Conservation (phyloP, 2,329 filamentous ascomycete species). For the Ilyonectria sp. region DNA sequence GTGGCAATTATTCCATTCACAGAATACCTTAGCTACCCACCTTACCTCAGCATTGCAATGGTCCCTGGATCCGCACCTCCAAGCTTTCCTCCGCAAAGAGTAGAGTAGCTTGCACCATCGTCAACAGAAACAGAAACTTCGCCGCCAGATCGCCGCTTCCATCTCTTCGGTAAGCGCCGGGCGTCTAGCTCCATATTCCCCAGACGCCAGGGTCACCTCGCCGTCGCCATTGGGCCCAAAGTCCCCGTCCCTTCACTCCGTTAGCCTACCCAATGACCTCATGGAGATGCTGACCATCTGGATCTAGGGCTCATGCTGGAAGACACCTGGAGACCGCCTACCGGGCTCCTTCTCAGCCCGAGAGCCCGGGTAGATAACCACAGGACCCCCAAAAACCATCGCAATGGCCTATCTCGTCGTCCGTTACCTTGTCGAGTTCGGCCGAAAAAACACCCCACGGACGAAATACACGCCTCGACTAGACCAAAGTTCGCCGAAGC, state of each 20-base stretch:
- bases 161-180: conserved; percentile 15
- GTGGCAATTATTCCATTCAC: not conserved
- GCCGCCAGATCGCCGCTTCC: conserved; percentile 13
- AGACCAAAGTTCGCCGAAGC: conserved; percentile 27
- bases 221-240: conserved; percentile 37
- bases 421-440: not conserved
- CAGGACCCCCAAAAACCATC: not conserved
- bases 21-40: not conserved
- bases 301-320: not conserved
- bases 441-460: conserved; percentile 21
- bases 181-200: conserved; percentile 35
- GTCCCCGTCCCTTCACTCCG: conserved; percentile 24
- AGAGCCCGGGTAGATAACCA: not conserved
- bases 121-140: conserved; percentile 2
- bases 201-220: conserved; percentile 23
- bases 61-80: not conserved
- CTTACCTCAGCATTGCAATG: not conserved
- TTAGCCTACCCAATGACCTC: conserved; percentile 43
- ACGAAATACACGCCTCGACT: conserved; percentile 1
- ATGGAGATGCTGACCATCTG: conserved; percentile 26
- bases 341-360: not conserved
- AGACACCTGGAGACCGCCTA: not conserved
- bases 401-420: not conserved
- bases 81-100: not conserved
- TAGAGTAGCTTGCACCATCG: not conserved